These are phyloP conservation scores for Silene coronaria DNA, from an alignment of 179 eudicot genomes.

Conservation along the genomic window DNA sequence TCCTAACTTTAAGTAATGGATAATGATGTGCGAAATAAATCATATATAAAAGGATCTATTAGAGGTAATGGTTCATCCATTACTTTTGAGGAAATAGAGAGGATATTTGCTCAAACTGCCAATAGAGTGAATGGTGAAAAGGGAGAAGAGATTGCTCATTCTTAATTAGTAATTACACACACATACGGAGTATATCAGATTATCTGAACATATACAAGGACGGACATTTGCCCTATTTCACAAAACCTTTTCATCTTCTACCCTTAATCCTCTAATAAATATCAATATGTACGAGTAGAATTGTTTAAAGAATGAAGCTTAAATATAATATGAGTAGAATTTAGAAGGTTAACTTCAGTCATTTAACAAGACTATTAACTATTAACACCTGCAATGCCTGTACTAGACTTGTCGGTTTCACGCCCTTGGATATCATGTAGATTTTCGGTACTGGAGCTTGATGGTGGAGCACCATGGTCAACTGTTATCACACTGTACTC, in stretches of 20 bases:
- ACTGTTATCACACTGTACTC: slow-evolving; percentile 38
- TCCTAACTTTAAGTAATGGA: no score
- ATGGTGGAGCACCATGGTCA: slow-evolving; percentile 39
- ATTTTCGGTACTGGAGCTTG: slow-evolving; percentile 43
- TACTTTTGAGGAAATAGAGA: no score
- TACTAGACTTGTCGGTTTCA: slow-evolving; percentile 22
- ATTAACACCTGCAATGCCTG: slow-evolving; percentile 17
- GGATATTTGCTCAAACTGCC: no score
- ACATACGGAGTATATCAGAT: background rate
- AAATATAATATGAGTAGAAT: background rate
- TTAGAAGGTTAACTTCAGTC: slow-evolving; percentile 7
- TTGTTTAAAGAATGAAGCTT: slow-evolving; percentile 21
- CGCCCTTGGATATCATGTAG: slow-evolving; percentile 35
- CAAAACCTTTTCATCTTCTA: slow-evolving; percentile 10
- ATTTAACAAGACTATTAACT: slow-evolving; percentile 31
- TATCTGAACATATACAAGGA: slow-evolving; percentile 17
- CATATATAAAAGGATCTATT: no score
- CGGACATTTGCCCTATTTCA: slow-evolving; percentile 12
- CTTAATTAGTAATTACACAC: no score
- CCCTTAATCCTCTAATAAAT: background rate
- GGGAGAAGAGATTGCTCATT: no score
- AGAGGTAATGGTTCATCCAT: no score
- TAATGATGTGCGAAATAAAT: no score
- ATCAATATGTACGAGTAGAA: slow-evolving; percentile 7
- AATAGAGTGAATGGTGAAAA: no score